phyloP scores from a whole-genome alignment of 1,284 basidiomycete genomes.

The Schizophyllum amplum region DNA sequence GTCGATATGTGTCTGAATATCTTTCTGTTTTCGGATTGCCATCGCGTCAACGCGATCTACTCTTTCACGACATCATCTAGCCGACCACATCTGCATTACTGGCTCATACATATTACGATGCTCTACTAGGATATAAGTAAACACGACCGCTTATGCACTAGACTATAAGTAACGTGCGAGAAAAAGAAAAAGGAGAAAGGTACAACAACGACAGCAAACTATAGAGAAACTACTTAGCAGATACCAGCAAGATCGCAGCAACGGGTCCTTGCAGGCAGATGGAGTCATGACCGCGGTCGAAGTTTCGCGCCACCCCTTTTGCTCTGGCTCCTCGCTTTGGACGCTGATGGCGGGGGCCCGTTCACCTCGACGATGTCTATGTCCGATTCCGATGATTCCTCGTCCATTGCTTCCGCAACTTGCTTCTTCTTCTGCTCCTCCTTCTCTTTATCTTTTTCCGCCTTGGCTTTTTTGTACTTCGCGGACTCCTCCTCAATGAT shows the following conservation, averaged over 20 bases:
- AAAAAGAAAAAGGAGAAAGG: constrained; percentile 2
- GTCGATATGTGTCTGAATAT: constrained; percentile 1
- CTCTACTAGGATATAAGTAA: background rate
- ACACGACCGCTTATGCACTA: constrained; percentile 2
- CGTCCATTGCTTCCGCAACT: constrained; percentile 19
- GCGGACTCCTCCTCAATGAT: constrained; percentile 26
- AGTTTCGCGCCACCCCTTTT: constrained; percentile 2
- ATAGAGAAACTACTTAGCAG: background rate
- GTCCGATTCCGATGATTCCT: constrained; percentile 39
- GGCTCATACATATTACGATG: background rate
- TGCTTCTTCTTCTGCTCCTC: constrained; percentile 22
- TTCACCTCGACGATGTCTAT: constrained; percentile 31
- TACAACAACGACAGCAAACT: background rate
- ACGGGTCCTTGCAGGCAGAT: background rate
- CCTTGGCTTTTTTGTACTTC: constrained; percentile 29
- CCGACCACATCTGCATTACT: background rate
- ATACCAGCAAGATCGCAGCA: background rate
- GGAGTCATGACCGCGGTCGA: too few relatives aligned
- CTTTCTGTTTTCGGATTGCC: too few relatives aligned
- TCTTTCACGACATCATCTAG: too few relatives aligned
- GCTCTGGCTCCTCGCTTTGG: constrained; percentile 2
- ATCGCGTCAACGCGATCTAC: too few relatives aligned
- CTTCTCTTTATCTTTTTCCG: constrained; percentile 11
- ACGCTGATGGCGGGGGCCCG: constrained; percentile 1
- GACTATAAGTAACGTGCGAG: too few relatives aligned